Evolutionary conservation across 768 basidiomycete species (phyloP).

Genomic region (Goffeauzyma gilvescens): DNA sequence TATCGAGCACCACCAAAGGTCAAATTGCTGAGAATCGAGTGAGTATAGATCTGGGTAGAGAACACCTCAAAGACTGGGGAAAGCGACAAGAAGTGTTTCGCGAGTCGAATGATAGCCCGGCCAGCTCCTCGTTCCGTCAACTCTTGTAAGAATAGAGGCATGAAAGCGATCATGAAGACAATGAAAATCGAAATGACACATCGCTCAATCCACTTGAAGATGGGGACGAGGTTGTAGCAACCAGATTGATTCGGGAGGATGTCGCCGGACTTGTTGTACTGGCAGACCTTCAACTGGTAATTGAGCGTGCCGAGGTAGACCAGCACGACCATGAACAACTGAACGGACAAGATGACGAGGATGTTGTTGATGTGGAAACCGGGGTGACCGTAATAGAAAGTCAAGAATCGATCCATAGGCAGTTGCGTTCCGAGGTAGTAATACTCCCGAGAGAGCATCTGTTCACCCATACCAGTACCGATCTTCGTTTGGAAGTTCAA

Average conservation of each 20-base stretch:
- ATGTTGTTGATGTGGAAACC: constrained; percentile 99
- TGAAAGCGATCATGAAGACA: constrained; percentile 92
- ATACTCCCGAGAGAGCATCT: constrained; percentile 97
- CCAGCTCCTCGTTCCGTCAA: constrained; percentile 84
- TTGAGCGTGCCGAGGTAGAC: constrained; percentile 87
- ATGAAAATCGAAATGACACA: constrained; percentile 97
- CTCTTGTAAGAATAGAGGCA: constrained; percentile 91
- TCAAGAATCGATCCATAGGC: constrained; percentile 93
- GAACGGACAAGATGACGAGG: constrained; percentile 89
- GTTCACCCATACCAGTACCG: constrained; percentile 99
- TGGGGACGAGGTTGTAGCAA: constrained; percentile 84
- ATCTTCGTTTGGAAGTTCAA: constrained; percentile 99
- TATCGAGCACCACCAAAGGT: constrained; percentile 96
- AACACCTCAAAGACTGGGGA: constrained; percentile 96
- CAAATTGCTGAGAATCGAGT: constrained; percentile 90
- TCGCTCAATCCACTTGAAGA: constrained; percentile 85
- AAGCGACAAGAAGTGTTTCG: constrained; percentile 81
- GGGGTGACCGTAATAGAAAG: constrained; percentile 98
- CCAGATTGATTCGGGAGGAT: constrained; percentile 61
- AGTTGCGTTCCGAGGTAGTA: constrained; percentile 97
- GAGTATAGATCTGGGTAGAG: constrained; percentile 92
- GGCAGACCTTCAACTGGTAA: constrained; percentile 57
- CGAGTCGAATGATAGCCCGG: constrained; percentile 73
- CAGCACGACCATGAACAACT: constrained; percentile 83
- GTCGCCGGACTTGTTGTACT: constrained; percentile 52